Conservation (phyloP, 306 rosid genomes). For the Delonix regia region DNA sequence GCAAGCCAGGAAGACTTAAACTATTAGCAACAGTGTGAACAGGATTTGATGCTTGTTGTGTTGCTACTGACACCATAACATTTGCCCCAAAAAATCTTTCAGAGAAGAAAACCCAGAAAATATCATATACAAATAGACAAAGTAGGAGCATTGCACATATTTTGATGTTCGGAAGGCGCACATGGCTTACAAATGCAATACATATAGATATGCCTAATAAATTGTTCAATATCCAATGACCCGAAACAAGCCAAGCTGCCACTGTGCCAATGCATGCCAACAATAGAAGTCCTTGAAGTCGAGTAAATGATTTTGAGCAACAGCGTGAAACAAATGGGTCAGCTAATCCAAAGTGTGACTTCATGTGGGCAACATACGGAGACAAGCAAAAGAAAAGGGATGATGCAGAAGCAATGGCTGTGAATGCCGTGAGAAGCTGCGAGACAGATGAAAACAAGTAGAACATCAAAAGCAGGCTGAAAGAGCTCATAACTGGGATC, state of each 20-base stretch:
- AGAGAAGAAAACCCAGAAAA: conserved; percentile 98
- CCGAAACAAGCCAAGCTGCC: conserved; percentile 94
- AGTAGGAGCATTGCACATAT: conserved; percentile 94
- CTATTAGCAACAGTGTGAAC: conserved; percentile 97
- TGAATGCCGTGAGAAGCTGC: conserved; percentile 89
- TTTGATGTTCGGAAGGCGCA: conserved; percentile 93
- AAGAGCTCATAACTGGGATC: conserved; percentile 98
- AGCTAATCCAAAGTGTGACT: conserved; percentile 73
- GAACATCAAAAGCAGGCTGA: conserved; percentile 96
- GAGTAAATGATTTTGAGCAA: conserved; percentile 89
- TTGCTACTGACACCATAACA: conserved; percentile 99
- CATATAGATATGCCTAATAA: conserved; percentile 93
- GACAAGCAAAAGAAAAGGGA: conserved; percentile 87
- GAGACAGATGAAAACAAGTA: conserved; percentile 92
- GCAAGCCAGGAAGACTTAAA: conserved; percentile 94
- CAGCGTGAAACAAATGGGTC: conserved; percentile 95
- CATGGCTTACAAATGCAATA: conserved; percentile 96
- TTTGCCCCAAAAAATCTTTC: conserved; percentile 96
- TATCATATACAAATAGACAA: conserved; percentile 88
- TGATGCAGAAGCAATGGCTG: conserved; percentile 80
- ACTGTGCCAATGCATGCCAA: conserved; percentile 62
- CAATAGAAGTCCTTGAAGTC: conserved; percentile 72
- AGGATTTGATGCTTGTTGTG: conserved; percentile 94
- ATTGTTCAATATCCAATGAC: conserved; percentile 95
- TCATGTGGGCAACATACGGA: conserved; percentile 71